phyloP scores from a whole-genome alignment of 495 filamentous ascomycete genomes.

The Oidiodendron maius region DNA sequence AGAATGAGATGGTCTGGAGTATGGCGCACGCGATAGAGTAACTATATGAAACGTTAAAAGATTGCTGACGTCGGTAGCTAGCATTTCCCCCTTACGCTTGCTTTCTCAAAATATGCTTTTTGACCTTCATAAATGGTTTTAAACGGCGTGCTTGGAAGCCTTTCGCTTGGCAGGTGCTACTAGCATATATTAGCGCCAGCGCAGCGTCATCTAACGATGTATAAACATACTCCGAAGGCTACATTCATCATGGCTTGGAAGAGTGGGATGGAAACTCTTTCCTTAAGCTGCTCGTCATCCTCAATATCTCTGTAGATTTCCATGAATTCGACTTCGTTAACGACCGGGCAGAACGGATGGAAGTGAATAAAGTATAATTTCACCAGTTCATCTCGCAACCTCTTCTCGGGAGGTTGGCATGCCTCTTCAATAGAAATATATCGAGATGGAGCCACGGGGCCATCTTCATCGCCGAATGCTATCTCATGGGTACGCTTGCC shows the following conservation, averaged over 20 bases:
- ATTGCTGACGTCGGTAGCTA: background rate
- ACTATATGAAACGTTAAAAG: background rate
- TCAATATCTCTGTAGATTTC: background rate
- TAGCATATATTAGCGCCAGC: background rate
- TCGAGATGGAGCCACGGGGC: background rate
- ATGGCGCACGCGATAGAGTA: background rate
- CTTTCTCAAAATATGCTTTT: background rate
- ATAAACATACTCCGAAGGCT: background rate
- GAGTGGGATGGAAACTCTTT: background rate
- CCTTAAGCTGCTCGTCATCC: background rate
- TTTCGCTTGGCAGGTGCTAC: background rate
- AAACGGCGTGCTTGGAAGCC: background rate
- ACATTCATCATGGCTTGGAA: background rate
- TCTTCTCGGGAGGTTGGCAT: background rate
- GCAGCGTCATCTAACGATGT: background rate
- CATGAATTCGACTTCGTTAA: conserved; percentile 1
- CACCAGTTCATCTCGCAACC: conserved; percentile 1
- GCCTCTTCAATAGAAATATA: conserved; percentile 1
- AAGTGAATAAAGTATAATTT: conserved; percentile 1
- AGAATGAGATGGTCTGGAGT: background rate
- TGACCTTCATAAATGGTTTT: background rate
- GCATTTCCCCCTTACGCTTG: background rate
- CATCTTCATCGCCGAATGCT: background rate
- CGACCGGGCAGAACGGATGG: conserved; percentile 1
- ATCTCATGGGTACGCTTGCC: background rate